phyloP scores from a whole-genome alignment of 2,329 filamentous ascomycete species.

The Colletotrichum sansevieriae region DNA sequence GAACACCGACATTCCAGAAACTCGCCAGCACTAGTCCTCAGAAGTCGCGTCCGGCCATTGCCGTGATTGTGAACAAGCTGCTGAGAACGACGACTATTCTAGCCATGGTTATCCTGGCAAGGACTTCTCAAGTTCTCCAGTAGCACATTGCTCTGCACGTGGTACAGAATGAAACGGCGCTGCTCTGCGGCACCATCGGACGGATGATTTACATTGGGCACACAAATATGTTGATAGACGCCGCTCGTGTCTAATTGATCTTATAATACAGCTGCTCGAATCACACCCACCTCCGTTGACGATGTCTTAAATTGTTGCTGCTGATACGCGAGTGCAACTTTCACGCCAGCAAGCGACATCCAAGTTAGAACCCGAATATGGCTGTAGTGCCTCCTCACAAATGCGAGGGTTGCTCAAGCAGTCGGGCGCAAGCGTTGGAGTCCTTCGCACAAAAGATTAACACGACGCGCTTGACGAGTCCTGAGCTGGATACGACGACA shows the following conservation, averaged over 20 bases:
- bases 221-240: neutral
- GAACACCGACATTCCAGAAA: neutral
- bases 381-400: slow-evolving; percentile 30
- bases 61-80: neutral
- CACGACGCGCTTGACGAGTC: slow-evolving; percentile 1
- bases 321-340: slow-evolving; percentile 11
- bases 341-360: slow-evolving; percentile 19
- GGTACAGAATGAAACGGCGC: slow-evolving; percentile 27
- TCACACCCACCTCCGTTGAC: neutral
- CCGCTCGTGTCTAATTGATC: neutral
- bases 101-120: slow-evolving; percentile 10
- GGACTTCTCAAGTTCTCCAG: neutral
- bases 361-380: slow-evolving; percentile 27
- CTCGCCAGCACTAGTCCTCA: neutral
- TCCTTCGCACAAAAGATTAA: slow-evolving; percentile 18
- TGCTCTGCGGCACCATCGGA: neutral
- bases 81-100: neutral
- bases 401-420: slow-evolving; percentile 31
- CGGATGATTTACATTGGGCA: neutral
- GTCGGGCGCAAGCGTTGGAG: slow-evolving; percentile 10
- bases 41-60: slow-evolving; percentile 2
- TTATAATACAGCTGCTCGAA: slow-evolving; percentile 8
- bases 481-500: slow-evolving; percentile 26
- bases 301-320: neutral
- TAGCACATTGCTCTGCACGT: slow-evolving; percentile 2